Evolutionary conservation across 352 stramenopile genomes (phyloP).

Genomic region (Globisporangium cederbergense): DNA sequence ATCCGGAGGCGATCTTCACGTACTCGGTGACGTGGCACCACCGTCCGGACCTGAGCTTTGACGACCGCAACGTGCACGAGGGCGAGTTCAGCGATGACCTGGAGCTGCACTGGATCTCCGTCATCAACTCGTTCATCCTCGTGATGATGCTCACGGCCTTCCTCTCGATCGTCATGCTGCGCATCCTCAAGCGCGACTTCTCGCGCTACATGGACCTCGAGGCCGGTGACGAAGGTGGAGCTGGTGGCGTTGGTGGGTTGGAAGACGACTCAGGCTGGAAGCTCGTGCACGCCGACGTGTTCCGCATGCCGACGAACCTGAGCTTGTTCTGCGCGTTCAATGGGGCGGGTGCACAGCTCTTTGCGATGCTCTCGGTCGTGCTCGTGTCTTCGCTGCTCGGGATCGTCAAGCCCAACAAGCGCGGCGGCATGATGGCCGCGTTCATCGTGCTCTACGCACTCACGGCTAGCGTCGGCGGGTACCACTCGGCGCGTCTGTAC

Average conservation of each 20-base stretch:
- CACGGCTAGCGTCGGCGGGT: constrained; percentile 92
- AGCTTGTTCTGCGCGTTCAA: constrained; percentile 91
- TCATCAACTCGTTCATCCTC: constrained; percentile 98
- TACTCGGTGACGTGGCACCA: constrained; percentile 97
- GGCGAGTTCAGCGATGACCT: constrained; percentile 51
- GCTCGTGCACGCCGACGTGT: constrained; percentile 99
- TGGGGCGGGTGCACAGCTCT: constrained; percentile 93
- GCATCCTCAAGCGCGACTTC: constrained; percentile 98
- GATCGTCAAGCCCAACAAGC: constrained; percentile 92
- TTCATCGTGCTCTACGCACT: constrained; percentile 94
- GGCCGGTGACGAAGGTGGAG: constrained; percentile 69
- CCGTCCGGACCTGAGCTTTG: constrained; percentile 81
- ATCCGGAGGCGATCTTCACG: constrained; percentile 84
- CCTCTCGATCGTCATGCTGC: constrained; percentile 95
- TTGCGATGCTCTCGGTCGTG: constrained; percentile 90
- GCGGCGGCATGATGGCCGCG: constrained; percentile 91
- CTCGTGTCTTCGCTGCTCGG: constrained; percentile 90
- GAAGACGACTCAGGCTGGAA: constrained; percentile 99
- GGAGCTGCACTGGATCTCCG: constrained; percentile 97
- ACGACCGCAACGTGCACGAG: constrained; percentile 88
- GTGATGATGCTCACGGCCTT: constrained; percentile 97
- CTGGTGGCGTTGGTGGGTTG: constrained; percentile 60
- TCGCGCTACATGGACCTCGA: constrained; percentile 96
- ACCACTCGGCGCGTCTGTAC: constrained; percentile 91
- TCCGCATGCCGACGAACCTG: constrained; percentile 92